Base-by-base conservation (phyloP, 495 filamentous ascomycete species). In the Amniculicola lignicola region DNA sequence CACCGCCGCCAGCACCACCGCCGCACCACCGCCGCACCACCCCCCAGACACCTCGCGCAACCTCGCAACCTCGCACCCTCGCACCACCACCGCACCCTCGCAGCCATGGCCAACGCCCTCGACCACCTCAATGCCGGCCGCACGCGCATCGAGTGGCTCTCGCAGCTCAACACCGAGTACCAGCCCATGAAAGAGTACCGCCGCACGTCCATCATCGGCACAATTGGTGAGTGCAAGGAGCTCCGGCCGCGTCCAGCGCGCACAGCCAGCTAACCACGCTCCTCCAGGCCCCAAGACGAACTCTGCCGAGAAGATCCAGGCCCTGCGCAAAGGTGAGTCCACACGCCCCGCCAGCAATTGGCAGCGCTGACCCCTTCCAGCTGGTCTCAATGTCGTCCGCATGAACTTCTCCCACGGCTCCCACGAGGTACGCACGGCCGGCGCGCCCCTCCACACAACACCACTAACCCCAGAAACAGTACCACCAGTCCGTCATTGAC, bases 371-470 rank as follows among this genome's bases (percentile, higher is more conserved):
- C 7, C 29, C 7, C n/a, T 7, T n/a, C 7, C 29, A 33, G 85
- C 83, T 59, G 93, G 93, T 72, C 83, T 96, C 59, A 96, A 96
- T 73, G 90, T 98, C 57, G 93, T 96, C 59, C 94, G 93, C 72
- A 94, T 96, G 90, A 98, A 98, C 83, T 98, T 97, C 73, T 96
- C 92, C 60, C 93, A 98, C 72, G 93, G 93, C 64, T 87, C 87
- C 62, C 90, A 98, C 73, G 91, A 94, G 37, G 37, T 40, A 6
- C 9, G 37, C 19, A 9, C 6, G 10, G 7, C 37, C 74, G 29
- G 82, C 85, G 68, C 58, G 70, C 63, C 66, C 66, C 46, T 66
- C 69, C 64, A 59, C 39, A 33, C 29, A 33, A n/a, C n/a, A n/a
- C 44, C 37, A 49, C 14, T 22, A 10, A 36, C 19, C 53, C 80